A percentile compares a stretch with the other conserved stretches of the same genome.
These are phyloP conservation scores for Tirmania nivea DNA, from an alignment of 495 filamentous ascomycete species.

Conservation along the genomic window DNA sequence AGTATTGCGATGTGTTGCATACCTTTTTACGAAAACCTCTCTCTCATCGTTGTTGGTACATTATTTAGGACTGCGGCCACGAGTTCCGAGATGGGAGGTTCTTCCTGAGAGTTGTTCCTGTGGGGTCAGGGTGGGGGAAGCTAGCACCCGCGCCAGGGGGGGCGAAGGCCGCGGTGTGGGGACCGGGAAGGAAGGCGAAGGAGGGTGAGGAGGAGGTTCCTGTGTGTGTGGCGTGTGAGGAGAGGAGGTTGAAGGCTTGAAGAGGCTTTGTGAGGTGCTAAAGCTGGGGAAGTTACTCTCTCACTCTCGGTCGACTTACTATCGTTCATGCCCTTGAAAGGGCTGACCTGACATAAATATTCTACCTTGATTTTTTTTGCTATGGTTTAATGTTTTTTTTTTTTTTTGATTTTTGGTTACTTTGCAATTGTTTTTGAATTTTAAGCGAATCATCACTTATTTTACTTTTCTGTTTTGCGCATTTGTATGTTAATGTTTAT, in stretches of 20 bases:
- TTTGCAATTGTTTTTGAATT: no score
- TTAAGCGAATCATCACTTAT: no score
- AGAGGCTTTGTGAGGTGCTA: background rate
- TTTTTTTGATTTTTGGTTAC: no score
- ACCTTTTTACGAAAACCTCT: background rate
- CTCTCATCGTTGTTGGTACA: background rate
- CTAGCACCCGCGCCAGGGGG: background rate
- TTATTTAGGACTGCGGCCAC: conserved; percentile 24
- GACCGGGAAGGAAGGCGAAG: background rate
- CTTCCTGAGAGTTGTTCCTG: conserved; percentile 21
- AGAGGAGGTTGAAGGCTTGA: conserved; percentile 26
- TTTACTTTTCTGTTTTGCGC: no score
- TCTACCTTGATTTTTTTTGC: no score
- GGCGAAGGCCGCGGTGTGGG: background rate
- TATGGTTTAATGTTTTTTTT: no score
- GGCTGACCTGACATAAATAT: no score
- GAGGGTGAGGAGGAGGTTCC: conserved; percentile 24
- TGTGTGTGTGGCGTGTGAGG: conserved; percentile 29
- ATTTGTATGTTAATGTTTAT: no score
- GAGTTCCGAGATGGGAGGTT: conserved; percentile 27
- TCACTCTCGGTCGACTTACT: no score
- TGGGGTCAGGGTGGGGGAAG: background rate
- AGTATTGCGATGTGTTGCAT: no score
- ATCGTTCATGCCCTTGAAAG: no score
- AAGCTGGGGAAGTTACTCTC: no score